Evolutionary conservation across 169 alveolate genomes (phyloP).

Genomic region (Plasmodium yoelii): DNA sequence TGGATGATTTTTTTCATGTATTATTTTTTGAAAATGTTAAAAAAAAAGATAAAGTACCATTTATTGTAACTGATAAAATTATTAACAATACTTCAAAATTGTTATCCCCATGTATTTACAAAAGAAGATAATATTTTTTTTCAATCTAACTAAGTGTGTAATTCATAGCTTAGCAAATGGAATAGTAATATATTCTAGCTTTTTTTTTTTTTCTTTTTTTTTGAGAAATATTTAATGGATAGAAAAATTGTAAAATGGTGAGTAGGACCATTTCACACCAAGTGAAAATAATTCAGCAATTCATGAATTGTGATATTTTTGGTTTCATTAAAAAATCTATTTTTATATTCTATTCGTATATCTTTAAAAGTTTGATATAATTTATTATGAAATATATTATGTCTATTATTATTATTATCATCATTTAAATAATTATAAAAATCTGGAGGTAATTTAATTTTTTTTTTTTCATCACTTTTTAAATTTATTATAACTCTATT

Average conservation of each 20-base stretch:
- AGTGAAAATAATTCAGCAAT: slow-evolving; percentile 23
- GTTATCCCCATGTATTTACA: slow-evolving; percentile 55
- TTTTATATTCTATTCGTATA: slow-evolving; percentile 38
- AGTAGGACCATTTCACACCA: not conserved
- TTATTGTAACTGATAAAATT: slow-evolving; percentile 14
- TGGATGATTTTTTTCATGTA: slow-evolving; percentile 53
- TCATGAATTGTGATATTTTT: slow-evolving; percentile 62
- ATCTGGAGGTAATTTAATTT: slow-evolving; percentile 37
- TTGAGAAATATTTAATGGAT: too few relatives aligned
- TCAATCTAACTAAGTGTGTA: not conserved
- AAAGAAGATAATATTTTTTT: slow-evolving; percentile 36
- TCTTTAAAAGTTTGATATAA: slow-evolving; percentile 34
- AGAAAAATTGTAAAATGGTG: too few relatives aligned
- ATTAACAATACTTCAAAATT: slow-evolving; percentile 34
- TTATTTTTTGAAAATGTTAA: slow-evolving; percentile 55
- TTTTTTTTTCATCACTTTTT: slow-evolving; percentile 22
- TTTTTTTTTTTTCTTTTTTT: too few relatives aligned
- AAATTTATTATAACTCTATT: slow-evolving; percentile 57
- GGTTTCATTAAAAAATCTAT: slow-evolving; percentile 39
- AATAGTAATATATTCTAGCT: too few relatives aligned
- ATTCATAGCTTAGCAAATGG: too few relatives aligned
- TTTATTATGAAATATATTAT: slow-evolving; percentile 26
- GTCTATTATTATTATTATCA: not conserved
- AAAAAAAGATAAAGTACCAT: slow-evolving; percentile 11
- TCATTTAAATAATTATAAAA: slow-evolving; percentile 60